These are phyloP conservation scores for Panellus pusillus DNA, from an alignment of 768 basidiomycete species.

Conservation along the genomic window DNA sequence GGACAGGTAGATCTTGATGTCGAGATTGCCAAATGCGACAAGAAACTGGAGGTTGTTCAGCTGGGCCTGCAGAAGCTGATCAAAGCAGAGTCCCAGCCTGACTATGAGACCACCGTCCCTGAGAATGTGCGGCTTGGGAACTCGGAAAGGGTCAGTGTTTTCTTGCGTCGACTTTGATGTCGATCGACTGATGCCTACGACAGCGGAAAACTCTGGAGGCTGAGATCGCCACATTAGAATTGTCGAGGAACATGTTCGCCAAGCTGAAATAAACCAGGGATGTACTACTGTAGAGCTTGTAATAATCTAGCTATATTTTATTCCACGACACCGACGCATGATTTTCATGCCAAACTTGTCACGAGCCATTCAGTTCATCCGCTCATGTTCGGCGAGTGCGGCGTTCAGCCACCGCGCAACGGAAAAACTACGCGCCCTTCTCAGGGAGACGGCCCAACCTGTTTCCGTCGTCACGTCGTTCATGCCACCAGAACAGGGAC, in stretches of 20 bases:
- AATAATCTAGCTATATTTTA: neutral
- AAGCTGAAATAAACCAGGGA: constrained; percentile 48
- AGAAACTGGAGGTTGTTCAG: constrained; percentile 77
- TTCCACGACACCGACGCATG: too few relatives aligned
- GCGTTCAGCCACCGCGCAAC: constrained; percentile 9
- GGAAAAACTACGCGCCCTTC: constrained; percentile 50
- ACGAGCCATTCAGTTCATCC: neutral
- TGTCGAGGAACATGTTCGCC: constrained; percentile 75
- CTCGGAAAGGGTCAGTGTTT: constrained; percentile 71
- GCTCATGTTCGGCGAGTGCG: constrained; percentile 13
- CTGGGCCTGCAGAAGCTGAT: constrained; percentile 73
- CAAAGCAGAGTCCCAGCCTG: constrained; percentile 69
- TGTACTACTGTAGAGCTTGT: neutral
- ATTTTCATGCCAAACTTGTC: constrained; percentile 2
- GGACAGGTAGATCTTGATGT: constrained; percentile 87
- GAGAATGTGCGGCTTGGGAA: constrained; percentile 72
- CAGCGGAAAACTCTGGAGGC: constrained; percentile 78
- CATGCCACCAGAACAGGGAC: constrained; percentile 39
- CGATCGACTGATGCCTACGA: neutral
- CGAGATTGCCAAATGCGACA: constrained; percentile 87
- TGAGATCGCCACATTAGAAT: constrained; percentile 72
- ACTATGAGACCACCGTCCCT: constrained; percentile 82
- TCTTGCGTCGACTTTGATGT: neutral
- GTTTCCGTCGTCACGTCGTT: constrained; percentile 82
- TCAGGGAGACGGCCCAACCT: constrained; percentile 80